Evolutionary conservation across 768 basidiomycete species (phyloP), one percentile per base, ranked within the genome.

Genomic region (Ramaria sp.): DNA sequence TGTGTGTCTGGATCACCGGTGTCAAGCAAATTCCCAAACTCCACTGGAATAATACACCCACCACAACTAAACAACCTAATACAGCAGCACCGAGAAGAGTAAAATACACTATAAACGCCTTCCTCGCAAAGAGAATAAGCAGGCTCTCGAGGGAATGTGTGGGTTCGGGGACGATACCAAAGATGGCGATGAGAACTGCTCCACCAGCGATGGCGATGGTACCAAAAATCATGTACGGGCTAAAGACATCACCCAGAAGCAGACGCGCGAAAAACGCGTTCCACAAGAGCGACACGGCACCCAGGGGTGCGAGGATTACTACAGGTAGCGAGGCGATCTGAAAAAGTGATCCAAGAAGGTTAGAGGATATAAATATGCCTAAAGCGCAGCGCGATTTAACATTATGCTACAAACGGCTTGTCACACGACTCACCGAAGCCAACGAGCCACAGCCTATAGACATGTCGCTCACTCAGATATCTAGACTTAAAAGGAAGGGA

Each of bases 311-410:
- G 52, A 97, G 85, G 57, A 97, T 90, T 59, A 95, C 92, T 61
- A 97, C 90, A 2, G 93, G 92, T 12, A 97, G 80, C 1, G 91
- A 88, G 9, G 91, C 91, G 42, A 97, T 91, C 72, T 95, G 93
- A 62, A 95, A 87, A 38, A 94, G 70, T 1, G 91, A 92, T 7
- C 91, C 89, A 50, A 93, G 71, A 58, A 94, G 72, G 69, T 96
- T 96, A 51, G 91, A 91, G 31, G 84, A 82, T 58, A 94, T 82
- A 75, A 92, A 94, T 66, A 92, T 81, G 54, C 74, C 74, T 75
- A 63, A 41, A 9, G 42, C 42, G 42, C 20, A 9, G n/a, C 2
- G n/a, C 17, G 17, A 17, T 43, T 43, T 17, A 43, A 17, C n/a
- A n/a, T 47, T 52, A 34, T 41, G 37, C 53, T 27, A 20, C 33